A percentile compares a stretch with the other conserved stretches of the same genome.
These are phyloP conservation scores for Beta corolliflora DNA, from an alignment of 179 eudicot genomes.

Conservation along the genomic window DNA sequence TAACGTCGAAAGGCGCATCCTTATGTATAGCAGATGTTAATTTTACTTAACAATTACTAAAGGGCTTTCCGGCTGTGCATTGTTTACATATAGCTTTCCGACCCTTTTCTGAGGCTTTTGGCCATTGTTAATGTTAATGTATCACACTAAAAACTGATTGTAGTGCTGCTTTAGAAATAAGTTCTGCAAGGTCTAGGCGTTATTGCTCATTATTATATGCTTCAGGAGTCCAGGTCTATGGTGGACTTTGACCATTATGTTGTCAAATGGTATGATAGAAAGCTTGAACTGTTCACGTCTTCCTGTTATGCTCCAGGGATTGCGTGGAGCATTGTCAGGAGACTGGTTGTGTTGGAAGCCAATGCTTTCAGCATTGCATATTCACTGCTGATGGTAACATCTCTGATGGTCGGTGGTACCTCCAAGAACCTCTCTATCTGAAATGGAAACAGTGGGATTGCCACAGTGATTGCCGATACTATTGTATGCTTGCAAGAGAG, in stretches of 20 bases:
- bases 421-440: conserved; percentile 73
- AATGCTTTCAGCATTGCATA: conserved; percentile 71
- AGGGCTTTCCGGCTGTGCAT: neutral
- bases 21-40: too few relatives aligned
- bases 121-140: neutral
- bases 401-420: conserved; percentile 64
- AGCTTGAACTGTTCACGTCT: neutral
- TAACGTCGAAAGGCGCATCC: too few relatives aligned
- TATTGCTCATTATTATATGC: neutral
- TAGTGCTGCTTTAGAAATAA: neutral
- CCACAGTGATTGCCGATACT: conserved; percentile 75
- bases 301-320: conserved; percentile 39
- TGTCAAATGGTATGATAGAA: neutral
- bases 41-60: too few relatives aligned
- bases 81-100: neutral
- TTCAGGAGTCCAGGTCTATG: neutral
- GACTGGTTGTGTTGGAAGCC: conserved; percentile 72
- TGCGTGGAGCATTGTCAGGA: conserved; percentile 67
- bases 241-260: neutral
- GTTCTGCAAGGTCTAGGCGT: neutral
- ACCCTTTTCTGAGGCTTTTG: neutral
- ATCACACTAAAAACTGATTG: neutral
- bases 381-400: conserved; percentile 57
- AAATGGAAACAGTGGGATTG: conserved; percentile 88
- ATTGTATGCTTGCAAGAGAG: conserved; percentile 79